Evolutionary conservation across 352 stramenopile genomes (phyloP), one percentile per base, ranked within the genome.

Genomic region (Hyaloperonospora arabidopsidis): DNA sequence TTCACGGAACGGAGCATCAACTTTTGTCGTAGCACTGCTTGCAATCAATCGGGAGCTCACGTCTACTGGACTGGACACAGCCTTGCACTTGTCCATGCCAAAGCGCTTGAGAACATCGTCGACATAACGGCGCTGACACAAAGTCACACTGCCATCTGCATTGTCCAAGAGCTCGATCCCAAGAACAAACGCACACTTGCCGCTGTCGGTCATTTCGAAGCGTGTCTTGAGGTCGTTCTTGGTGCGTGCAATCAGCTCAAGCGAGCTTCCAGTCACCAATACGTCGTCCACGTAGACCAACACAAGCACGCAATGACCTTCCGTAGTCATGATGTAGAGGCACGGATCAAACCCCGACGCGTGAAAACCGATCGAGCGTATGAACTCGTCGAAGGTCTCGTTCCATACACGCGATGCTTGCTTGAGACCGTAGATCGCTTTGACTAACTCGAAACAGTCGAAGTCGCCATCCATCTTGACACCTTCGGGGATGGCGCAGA

Each of bases 151-250:
- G 43, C 50, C 43, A 22, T 67, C 49, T 2, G 23, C 6, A 25
- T 23, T 25, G 29, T 66, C 40, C 1, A 64, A 18, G 5, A 64
- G 2, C 32, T 63, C 50, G 13, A 65, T 65, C 2, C 47, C 48
- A 2, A 68, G 47, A 1, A 68, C 44, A 45, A 65, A 68, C 0
- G 28, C 17, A 43, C 52, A 68, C 35, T 61, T 61, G 52, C 61
- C 61, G 21, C 54, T 58, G 32, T 68, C 61, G 10, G 54, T 61
- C 55, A 64, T 64, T 47, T 61, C 52, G 29, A 68, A 65, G 2
- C 46, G 38, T 11, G 39, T 38, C 35, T 57, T 71, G 23, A 71
- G 43, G 2, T 63, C 22, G 18, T 44, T 22, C 52, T 63, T 62
- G 19, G 38, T 17, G 22, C 53, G 23, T 5, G 23, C 38, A 23